phyloP scores from a whole-genome alignment of 1,284 basidiomycete species.

The Leccinum discolor region DNA sequence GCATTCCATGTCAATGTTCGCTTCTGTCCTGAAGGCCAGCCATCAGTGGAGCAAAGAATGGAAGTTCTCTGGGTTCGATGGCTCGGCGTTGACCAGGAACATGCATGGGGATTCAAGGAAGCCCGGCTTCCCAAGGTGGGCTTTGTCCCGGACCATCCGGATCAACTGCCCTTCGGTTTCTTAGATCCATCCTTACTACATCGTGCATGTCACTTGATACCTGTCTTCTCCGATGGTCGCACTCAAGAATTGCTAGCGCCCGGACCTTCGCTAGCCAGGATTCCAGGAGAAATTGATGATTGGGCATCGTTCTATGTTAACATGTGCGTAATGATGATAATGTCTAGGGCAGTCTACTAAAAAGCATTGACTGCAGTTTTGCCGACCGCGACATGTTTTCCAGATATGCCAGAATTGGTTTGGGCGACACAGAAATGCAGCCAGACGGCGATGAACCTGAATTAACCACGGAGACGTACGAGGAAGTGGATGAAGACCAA shows the following conservation, averaged over 20 bases:
- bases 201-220: slow-evolving; percentile 1
- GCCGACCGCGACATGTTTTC: too few relatives aligned
- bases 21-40: background rate
- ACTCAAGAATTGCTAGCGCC: background rate
- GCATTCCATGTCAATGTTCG: background rate
- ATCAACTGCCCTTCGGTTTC: slow-evolving; percentile 1
- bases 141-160: background rate
- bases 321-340: slow-evolving; percentile 1
- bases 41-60: background rate
- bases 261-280: background rate
- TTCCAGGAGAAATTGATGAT: background rate
- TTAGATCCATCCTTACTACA: slow-evolving; percentile 4
- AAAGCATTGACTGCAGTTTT: too few relatives aligned
- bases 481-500: too few relatives aligned
- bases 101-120: slow-evolving; percentile 1
- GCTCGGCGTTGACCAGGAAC: background rate
- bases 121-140: slow-evolving; percentile 1
- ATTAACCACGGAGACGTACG: too few relatives aligned
- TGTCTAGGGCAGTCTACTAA: too few relatives aligned
- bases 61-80: slow-evolving; percentile 1
- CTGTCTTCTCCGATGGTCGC: background rate
- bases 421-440: too few relatives aligned
- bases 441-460: too few relatives aligned
- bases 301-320: slow-evolving; percentile 8
- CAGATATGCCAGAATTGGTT: too few relatives aligned